Evolutionary conservation across 208 protist genomes (phyloP), one percentile per base, ranked within the genome.

Genomic region (Vickermania ingenoplastis): DNA sequence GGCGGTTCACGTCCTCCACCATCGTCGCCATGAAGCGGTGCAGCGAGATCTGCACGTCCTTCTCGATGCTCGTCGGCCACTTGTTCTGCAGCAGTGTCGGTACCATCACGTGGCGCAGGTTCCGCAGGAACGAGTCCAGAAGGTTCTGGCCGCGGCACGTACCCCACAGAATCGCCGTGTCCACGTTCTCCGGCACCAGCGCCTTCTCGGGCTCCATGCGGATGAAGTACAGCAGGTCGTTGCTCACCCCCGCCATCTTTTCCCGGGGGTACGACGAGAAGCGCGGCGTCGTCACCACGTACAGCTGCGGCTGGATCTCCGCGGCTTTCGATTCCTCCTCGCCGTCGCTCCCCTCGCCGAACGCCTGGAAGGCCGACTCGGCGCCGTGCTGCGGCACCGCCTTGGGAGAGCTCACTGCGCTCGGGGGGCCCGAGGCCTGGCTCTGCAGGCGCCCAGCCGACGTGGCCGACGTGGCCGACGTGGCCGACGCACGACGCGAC

Each of bases 1-100:
- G 60, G 2, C 95, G 81, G 69, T 97, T 93, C 48, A 94, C 79
- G 31, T 96, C 95, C 75, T 99, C 96, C 1, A 96, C 97, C 61
- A 99, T 83, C 14, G 69, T 83, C 13, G 97, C 97, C 92, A 99
- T 97, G 75, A 98, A 99, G 57, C 95, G 96, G 75, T 99, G 95
- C 50, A 98, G 63, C 17, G 97, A 73, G 0, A 83, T 79, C 26
- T 86, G 70, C 51, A 99, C 97, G 57, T 98, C 96, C 69, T 97
- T 98, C 72, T 96, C 78, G 52, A 99, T 94, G 73, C 89, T 97
- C 41, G 94, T 95, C 5, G 96, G 96, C 96, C 96, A 98, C 52
- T 78, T 77, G 63, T 95, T 95, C 30, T 71, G 65, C 50, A 96
- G 75, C 29, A 97, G 73, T 49, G 86, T 86, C 28, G 91, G 92